Conservation (phyloP, 352 stramenopile species). For the Discostella stelligera region DNA sequence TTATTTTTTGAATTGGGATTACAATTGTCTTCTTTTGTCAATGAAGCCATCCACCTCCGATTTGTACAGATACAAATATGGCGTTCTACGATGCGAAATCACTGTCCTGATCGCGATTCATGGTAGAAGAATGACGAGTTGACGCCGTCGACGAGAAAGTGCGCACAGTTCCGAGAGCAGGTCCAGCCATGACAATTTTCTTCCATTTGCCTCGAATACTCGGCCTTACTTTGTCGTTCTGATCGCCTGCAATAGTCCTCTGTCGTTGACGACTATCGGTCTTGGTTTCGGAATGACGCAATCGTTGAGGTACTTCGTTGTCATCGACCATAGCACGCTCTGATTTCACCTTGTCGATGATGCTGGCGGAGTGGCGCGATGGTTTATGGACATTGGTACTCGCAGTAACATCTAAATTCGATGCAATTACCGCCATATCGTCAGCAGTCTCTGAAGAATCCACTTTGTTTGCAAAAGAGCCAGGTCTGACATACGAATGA, state of each 20-base stretch:
- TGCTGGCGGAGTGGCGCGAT: neutral
- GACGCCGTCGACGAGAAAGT: conserved; percentile 1
- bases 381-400: neutral
- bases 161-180: neutral
- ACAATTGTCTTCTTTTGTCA: too few species aligned
- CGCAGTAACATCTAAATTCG: neutral
- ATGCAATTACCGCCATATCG: neutral
- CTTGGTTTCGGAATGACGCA: neutral
- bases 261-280: neutral
- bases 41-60: too few species aligned
- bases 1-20: neutral
- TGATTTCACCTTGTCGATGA: neutral
- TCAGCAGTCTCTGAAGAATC: neutral
- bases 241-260: neutral
- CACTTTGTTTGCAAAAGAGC: neutral
- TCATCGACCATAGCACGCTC: neutral
- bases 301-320: neutral
- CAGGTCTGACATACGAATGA: conserved; percentile 16
- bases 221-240: conserved; percentile 6
- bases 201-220: conserved; percentile 3
- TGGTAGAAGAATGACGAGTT: too few species aligned
- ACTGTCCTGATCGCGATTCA: too few species aligned
- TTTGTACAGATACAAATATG: too few species aligned
- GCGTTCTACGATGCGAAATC: too few species aligned
- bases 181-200: conserved; percentile 7